Base-by-base conservation (phyloP, 2,329 filamentous ascomycete genomes). In the Ceratocystis albifundus region DNA sequence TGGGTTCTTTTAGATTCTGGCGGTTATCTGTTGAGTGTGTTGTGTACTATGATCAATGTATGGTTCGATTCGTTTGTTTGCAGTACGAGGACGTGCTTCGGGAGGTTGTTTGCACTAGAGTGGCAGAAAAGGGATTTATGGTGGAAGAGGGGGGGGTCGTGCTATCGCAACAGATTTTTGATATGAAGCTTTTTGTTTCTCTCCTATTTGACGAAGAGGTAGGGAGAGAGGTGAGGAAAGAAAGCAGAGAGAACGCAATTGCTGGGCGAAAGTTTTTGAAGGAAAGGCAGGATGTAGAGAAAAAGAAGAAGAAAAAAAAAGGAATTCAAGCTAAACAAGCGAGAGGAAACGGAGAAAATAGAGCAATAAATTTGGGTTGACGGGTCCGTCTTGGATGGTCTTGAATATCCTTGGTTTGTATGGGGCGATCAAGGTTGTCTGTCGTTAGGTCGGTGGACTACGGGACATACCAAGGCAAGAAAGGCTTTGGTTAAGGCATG, bases 361-460 rank as follows among this genome's bases (percentile, higher is more conserved):
- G 12, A 46, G 36, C 62, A 65, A 62, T 45, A 53, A 55, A 55
- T 57, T 55, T 57, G 15, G 62, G 30, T 25, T 22, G 36, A 84
- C 86, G 87, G 83, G 81, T 85, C 88, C 85, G 82, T 75, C 75
- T 70, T 41, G 36, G 36, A 41, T 41, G 36, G 36, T 41, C 36
- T 41, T 41, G 36, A 41, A 41, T 41, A 41, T 41, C 12, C 36
- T 12, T 41, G 36, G 36, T 41, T 41, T 75, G 76, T 83, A 45
- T 44, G 80, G 78, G 76, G 78, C 78, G 81, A 76, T 68, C 67
- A 62, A 81, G 81, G 79, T 80, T 82, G 82, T 90, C 87, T 85
- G 80, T 62, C 86, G 17, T 10, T 50, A 87, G 88, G 87, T 88
- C 90, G 88, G 85, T 85, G 87, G 88, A 90, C 89, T 91, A 84